Conservation (phyloP, 139 green algal species). For the Zygnema cylindricum region DNA sequence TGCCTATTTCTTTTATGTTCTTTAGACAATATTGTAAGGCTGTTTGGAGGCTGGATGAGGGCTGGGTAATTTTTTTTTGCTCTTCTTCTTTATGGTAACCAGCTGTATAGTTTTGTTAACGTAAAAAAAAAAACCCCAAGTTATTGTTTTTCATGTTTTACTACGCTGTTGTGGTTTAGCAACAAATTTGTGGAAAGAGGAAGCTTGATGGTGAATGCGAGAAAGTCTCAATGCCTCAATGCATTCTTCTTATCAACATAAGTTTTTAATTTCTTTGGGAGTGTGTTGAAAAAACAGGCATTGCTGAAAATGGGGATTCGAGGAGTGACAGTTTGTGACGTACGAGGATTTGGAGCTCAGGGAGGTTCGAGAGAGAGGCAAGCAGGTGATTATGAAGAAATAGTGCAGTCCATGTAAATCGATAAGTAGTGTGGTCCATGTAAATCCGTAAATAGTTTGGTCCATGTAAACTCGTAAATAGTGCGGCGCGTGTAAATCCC, state of each 20-base stretch:
- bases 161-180: not conserved
- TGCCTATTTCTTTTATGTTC: not conserved
- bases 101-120: not conserved
- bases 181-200: not conserved
- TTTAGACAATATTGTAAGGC: not conserved
- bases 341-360: slow-evolving; percentile 51
- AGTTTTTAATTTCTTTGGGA: not conserved
- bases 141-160: not conserved
- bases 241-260: not conserved
- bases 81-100: not conserved
- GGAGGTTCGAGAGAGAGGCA: slow-evolving; percentile 32
- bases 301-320: slow-evolving; percentile 32
- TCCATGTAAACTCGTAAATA: no score
- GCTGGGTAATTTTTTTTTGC: not conserved
- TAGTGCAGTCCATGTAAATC: no score
- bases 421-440: no score
- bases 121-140: not conserved
- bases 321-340: slow-evolving; percentile 48
- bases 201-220: slow-evolving; percentile 25
- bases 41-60: not conserved
- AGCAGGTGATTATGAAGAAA: slow-evolving; percentile 29
- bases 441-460: no score
- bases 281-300: slow-evolving; percentile 40
- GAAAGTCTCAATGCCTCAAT: not conserved
- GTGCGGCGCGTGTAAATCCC: no score